Evolutionary conservation across 169 alveolate species (phyloP).

Genomic region (Perkinsus chesapeaki): DNA sequence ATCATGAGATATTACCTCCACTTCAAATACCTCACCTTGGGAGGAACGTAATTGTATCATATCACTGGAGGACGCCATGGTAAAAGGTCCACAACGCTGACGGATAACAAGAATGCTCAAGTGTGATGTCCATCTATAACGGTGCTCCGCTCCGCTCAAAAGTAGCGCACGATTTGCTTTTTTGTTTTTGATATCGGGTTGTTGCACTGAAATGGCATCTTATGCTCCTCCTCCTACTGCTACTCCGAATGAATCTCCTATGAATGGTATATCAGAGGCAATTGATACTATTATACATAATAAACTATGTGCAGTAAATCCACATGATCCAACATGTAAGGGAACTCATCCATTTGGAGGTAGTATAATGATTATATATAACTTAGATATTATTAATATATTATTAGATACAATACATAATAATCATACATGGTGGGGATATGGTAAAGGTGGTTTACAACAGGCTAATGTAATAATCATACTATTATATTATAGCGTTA

Average conservation of each 20-base stretch:
- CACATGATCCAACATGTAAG: not conserved
- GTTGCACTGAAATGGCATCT: not conserved
- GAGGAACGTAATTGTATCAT: slow-evolving; percentile 22
- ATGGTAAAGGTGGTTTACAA: not conserved
- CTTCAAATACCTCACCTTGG: slow-evolving; percentile 70
- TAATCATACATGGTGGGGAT: not conserved
- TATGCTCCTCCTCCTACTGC: not conserved
- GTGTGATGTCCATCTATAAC: not conserved
- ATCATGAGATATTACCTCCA: too few relatives aligned
- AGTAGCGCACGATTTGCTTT: not conserved
- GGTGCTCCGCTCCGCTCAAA: not conserved
- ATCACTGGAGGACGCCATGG: not conserved
- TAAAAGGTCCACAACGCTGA: not conserved
- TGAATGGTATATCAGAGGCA: not conserved
- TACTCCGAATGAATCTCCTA: not conserved
- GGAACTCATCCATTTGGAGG: not conserved
- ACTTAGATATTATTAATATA: not conserved
- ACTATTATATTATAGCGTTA: not conserved
- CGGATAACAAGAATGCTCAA: not conserved
- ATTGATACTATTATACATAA: not conserved
- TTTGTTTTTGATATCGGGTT: not conserved
- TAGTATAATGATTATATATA: not conserved
- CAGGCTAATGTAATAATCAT: not conserved
- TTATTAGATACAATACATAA: not conserved
- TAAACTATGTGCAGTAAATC: not conserved